Evolutionary conservation across 495 filamentous ascomycete species (phyloP).

Genomic region (Hapsidospora chrysogenum): DNA sequence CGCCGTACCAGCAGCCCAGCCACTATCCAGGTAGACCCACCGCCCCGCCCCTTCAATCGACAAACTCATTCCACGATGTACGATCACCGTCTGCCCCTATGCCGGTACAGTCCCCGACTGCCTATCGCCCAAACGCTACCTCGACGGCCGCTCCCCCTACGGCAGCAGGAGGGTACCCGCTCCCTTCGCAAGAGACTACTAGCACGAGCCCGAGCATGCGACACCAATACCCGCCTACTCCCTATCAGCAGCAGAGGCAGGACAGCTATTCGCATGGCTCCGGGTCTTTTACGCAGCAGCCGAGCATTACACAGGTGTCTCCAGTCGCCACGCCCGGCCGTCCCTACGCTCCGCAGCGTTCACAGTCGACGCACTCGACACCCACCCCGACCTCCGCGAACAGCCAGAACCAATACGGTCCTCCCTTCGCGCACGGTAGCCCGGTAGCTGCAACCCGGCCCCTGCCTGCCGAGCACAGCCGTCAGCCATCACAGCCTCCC

Average conservation of each 20-base stretch:
- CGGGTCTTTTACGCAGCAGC: constrained; percentile 14
- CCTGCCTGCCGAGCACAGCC: constrained; percentile 24
- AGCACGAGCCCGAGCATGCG: constrained; percentile 33
- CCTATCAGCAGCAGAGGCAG: constrained; percentile 20
- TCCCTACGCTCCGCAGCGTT: constrained; percentile 24
- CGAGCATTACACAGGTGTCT: constrained; percentile 33
- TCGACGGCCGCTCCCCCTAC: constrained; percentile 17
- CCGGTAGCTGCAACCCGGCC: constrained; percentile 29
- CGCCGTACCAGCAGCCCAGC: constrained; percentile 20
- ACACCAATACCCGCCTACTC: constrained; percentile 25
- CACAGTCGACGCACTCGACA: constrained; percentile 32
- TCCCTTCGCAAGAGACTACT: constrained; percentile 32
- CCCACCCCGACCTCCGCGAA: constrained; percentile 41
- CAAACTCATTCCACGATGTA: constrained; percentile 24
- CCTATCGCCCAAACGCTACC: constrained; percentile 32
- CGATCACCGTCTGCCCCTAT: constrained; percentile 32
- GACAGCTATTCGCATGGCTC: constrained; percentile 29
- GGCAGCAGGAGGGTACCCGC: constrained; percentile 34
- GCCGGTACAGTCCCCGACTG: constrained; percentile 25
- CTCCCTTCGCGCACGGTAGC: constrained; percentile 33
- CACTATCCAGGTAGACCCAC: constrained; percentile 27
- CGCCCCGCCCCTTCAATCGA: constrained; percentile 33
- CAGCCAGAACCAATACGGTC: constrained; percentile 31
- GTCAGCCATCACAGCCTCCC: constrained; percentile 35
- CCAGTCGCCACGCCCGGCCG: constrained; percentile 27